phyloP scores from a whole-genome alignment of 805 yeast genomes.

The Suhomyces xylopsoci region DNA sequence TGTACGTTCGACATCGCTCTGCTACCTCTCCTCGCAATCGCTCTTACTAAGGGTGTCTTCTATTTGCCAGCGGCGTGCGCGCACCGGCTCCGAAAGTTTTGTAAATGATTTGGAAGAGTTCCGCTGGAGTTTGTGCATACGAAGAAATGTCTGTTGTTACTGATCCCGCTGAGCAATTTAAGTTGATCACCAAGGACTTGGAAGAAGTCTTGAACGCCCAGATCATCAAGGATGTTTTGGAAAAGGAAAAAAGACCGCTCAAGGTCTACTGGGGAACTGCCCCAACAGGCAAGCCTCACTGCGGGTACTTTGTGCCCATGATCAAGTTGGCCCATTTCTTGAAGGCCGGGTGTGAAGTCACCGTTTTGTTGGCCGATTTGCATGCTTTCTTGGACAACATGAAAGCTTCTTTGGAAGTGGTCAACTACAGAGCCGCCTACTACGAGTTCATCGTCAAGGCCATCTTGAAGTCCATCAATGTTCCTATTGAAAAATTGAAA shows the following conservation, averaged over 20 bases:
- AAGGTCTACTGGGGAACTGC: constrained; percentile 99
- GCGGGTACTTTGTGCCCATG: constrained; percentile 99
- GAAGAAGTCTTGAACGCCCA: constrained; percentile 91
- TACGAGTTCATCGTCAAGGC: constrained; percentile 83
- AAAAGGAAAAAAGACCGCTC: constrained; percentile 76
- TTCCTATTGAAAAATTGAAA: constrained; percentile 83
- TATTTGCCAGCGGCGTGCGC: constrained; percentile 1
- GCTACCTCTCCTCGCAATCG: background rate
- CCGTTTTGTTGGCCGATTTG: constrained; percentile 86
- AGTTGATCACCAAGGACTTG: constrained; percentile 75
- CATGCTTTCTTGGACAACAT: constrained; percentile 97
- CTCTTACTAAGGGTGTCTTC: background rate
- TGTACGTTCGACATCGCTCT: background rate
- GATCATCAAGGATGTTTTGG: constrained; percentile 80
- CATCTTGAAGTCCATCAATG: constrained; percentile 79
- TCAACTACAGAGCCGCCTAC: constrained; percentile 82
- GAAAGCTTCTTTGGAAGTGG: constrained; percentile 96
- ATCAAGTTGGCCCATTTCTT: constrained; percentile 91
- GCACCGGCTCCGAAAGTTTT: background rate
- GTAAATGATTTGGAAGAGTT: background rate
- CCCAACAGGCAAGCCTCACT: constrained; percentile 97
- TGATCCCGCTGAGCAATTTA: constrained; percentile 63
- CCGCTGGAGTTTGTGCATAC: background rate
- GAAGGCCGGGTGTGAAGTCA: constrained; percentile 94
- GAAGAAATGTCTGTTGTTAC: constrained; percentile 23